phyloP scores from a whole-genome alignment of 129 eudicot species.

The Escallonia rubra region DNA sequence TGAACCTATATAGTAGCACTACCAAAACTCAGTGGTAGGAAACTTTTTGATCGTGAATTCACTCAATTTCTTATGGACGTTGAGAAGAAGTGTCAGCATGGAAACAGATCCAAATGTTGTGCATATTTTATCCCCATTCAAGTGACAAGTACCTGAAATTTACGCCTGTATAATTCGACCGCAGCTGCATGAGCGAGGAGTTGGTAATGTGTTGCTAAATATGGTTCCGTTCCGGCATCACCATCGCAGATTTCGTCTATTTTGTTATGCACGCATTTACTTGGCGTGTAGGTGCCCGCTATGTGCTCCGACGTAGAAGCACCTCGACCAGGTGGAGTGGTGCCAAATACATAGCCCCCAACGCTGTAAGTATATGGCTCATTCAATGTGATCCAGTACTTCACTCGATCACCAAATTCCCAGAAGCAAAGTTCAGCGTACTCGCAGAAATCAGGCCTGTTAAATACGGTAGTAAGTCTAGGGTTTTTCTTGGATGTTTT shows the following conservation, averaged over 20 bases:
- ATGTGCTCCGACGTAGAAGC: not conserved
- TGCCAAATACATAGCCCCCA: not conserved
- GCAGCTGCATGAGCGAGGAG: conserved; percentile 1
- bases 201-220: conserved; percentile 5
- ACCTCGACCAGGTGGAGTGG: conserved; percentile 9
- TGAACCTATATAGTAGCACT: no score
- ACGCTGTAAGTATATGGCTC: conserved; percentile 5
- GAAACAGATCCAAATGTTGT: no score
- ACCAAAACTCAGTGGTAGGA: no score
- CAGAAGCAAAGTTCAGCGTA: conserved; percentile 6
- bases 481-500: not conserved
- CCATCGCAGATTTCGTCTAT: not conserved
- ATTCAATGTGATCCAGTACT: not conserved
- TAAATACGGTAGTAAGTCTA: not conserved
- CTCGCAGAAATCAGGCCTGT: conserved; percentile 9
- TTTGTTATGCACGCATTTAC: not conserved
- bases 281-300: not conserved
- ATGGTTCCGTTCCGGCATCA: conserved; percentile 17
- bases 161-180: conserved; percentile 4
- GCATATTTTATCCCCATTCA: no score
- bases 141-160: conserved; percentile 9
- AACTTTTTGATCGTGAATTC: no score
- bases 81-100: no score
- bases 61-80: no score
- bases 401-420: no score